phyloP scores from a whole-genome alignment of 2,329 filamentous ascomycete genomes.

The Talaromyces sp. region DNA sequence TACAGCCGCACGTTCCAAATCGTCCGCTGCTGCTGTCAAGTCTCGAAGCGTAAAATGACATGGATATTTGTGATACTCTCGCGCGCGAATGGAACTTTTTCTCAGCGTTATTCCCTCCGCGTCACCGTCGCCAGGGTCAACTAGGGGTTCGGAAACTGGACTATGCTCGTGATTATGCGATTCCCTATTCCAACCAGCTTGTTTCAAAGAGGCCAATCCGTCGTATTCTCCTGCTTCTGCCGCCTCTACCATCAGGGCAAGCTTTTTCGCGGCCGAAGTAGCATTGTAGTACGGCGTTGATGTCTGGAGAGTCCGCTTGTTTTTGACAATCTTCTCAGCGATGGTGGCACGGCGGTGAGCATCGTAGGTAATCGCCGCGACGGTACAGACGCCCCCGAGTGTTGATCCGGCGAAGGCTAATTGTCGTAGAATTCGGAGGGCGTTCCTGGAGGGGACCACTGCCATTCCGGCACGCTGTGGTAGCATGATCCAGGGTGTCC shows the following conservation, averaged over 20 bases:
- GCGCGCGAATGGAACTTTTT: background rate
- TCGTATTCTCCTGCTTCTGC: conserved; percentile 46
- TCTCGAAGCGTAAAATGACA: conserved; percentile 7
- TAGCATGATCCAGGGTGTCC: conserved; percentile 29
- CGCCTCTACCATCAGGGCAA: conserved; percentile 45
- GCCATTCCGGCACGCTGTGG: conserved; percentile 31
- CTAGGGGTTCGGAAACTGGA: background rate
- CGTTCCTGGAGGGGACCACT: conserved; percentile 45
- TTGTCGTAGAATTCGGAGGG: conserved; percentile 43
- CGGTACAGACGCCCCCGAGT: conserved; percentile 42
- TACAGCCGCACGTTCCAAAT: conserved; percentile 1
- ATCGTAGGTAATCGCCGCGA: conserved; percentile 45
- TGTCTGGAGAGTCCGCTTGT: conserved; percentile 43
- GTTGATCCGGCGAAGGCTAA: conserved; percentile 33
- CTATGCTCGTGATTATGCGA: background rate
- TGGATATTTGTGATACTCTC: background rate
- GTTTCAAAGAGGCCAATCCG: conserved; percentile 38
- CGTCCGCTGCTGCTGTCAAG: conserved; percentile 7
- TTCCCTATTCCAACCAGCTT: conserved; percentile 20
- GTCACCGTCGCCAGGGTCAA: background rate
- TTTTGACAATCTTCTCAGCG: conserved; percentile 46
- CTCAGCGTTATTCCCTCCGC: background rate
- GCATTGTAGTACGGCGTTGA: conserved; percentile 45
- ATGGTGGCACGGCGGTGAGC: conserved; percentile 41
- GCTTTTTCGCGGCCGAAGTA: conserved; percentile 35